Conservation (phyloP, 306 rosid species). For the Trichosanthes cucumerina region DNA sequence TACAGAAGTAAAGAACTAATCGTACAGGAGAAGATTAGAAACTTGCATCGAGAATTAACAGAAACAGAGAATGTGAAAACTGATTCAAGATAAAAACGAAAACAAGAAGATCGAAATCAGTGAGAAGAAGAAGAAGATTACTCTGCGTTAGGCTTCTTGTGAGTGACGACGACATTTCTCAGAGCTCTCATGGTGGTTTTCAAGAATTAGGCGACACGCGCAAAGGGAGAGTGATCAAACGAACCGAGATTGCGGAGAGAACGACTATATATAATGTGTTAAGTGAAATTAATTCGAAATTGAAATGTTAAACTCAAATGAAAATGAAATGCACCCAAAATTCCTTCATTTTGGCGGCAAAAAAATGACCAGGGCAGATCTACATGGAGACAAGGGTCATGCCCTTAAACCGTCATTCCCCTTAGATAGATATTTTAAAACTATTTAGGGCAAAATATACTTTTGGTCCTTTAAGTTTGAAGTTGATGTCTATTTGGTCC, state of each 20-base stretch:
- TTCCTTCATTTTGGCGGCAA: constrained; percentile 1
- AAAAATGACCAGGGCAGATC: too few relatives aligned
- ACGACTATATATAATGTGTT: background rate
- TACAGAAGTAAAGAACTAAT: background rate
- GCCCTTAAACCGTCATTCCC: too few relatives aligned
- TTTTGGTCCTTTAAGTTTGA: too few relatives aligned
- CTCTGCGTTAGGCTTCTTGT: constrained; percentile 18
- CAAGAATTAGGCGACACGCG: background rate
- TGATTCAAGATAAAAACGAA: background rate
- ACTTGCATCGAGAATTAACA: background rate
- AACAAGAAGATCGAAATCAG: background rate
- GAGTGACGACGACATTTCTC: constrained; percentile 11
- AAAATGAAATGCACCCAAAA: background rate
- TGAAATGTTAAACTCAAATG: background rate
- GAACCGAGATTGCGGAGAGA: background rate
- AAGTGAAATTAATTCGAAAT: background rate
- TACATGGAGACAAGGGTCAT: too few relatives aligned
- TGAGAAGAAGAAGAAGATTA: constrained; percentile 4
- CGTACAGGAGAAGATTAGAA: background rate
- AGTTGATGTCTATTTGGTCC: too few relatives aligned
- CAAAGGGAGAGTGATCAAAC: background rate
- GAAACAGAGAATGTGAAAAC: background rate
- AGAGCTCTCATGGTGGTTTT: constrained; percentile 18
- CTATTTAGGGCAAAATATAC: too few relatives aligned
- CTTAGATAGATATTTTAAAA: too few relatives aligned